phyloP scores from a whole-genome alignment of 345 rosid species.

The Populus simonii region DNA sequence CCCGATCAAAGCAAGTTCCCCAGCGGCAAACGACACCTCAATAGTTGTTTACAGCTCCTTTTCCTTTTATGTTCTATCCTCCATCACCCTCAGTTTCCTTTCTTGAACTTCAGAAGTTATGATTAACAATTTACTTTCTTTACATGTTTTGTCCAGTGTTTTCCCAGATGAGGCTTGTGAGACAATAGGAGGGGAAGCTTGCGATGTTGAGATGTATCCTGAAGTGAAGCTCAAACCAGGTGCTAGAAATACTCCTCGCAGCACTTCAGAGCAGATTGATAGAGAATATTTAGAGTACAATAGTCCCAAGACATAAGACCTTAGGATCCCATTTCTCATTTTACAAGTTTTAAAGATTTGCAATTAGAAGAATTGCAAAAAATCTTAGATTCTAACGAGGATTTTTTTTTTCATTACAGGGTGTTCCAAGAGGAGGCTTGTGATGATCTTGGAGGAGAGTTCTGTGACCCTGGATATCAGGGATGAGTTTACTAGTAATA shows the following conservation, averaged over 20 bases:
- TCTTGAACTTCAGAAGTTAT: not conserved
- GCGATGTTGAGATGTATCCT: slow-evolving; percentile 56
- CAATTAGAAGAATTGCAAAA: not conserved
- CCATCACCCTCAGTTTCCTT: not conserved
- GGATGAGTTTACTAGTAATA: slow-evolving; percentile 32
- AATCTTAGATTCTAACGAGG: not conserved
- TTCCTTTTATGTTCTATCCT: slow-evolving; percentile 34
- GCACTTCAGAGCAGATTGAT: slow-evolving; percentile 48
- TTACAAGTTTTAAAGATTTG: not conserved
- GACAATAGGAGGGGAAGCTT: slow-evolving; percentile 61
- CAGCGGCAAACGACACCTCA: slow-evolving; percentile 26
- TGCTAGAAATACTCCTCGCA: slow-evolving; percentile 18
- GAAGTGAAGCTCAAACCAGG: slow-evolving; percentile 59
- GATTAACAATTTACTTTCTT: not conserved
- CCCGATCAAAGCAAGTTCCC: slow-evolving; percentile 23
- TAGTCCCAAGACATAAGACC: slow-evolving; percentile 63
- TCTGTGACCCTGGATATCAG: slow-evolving; percentile 65
- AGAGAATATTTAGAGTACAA: slow-evolving; percentile 69
- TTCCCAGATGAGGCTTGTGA: slow-evolving; percentile 74
- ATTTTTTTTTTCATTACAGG: slow-evolving; percentile 34
- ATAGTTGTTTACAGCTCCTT: slow-evolving; percentile 49
- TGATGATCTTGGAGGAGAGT: slow-evolving; percentile 93
- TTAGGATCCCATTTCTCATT: not conserved
- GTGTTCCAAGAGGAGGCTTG: slow-evolving; percentile 77
- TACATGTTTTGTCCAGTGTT: slow-evolving; percentile 34